Evolutionary conservation across 2,329 filamentous ascomycete genomes (phyloP), one percentile per base, ranked within the genome.

Genomic region (Ramularia endophylla): DNA sequence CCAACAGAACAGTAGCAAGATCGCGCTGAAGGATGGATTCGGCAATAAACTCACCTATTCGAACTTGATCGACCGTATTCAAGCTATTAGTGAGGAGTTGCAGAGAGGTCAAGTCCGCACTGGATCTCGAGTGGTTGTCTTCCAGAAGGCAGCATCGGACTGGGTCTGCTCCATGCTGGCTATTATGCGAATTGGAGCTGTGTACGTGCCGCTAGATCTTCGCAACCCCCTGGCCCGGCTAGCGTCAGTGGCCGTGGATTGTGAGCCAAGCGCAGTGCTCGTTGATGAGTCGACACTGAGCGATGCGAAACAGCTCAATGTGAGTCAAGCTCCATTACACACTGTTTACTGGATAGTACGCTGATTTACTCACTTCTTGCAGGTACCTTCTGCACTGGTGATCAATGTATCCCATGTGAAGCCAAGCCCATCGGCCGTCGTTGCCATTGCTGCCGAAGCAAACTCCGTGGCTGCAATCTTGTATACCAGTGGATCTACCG

Each of bases 211-310:
- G 13, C 27, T 41, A 12, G 32, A 41, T 19, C 31, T 36, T 9
- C 31, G 39, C 9, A 27, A 41, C 4, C 31, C 39, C 13, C 13
- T 59, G 22, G 53, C 54, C 19, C 51, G 48, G 31, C 42, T 41
- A 15, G 47, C 48, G 20, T 54, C 51, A 16, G 58, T 59, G 35
- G 44, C 44, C 36, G 75, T 65, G 66, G 76, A 77, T 58, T 80
- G 67, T 56, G 80, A 74, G 39, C 81, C 80, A 38, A 78, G 73
- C 56, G 61, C 57, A 25, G 51, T 61, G 19, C 52, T 51, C 12
- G 54, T 53, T n/a, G 53, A 55, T 16, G 18, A 20, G 13, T 17
- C 33, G 8, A 36, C 33, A 5, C 8, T 20, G 13, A 16, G 12
- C 7, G 19, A 20, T n/a, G 33, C 18, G 8, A 7, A 6, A 7